Percentiles rank a stretch among this genome's conserved stretches.
Conservation (phyloP, 176 grass and related monocot genomes). For the Calamus simplicifolius region DNA sequence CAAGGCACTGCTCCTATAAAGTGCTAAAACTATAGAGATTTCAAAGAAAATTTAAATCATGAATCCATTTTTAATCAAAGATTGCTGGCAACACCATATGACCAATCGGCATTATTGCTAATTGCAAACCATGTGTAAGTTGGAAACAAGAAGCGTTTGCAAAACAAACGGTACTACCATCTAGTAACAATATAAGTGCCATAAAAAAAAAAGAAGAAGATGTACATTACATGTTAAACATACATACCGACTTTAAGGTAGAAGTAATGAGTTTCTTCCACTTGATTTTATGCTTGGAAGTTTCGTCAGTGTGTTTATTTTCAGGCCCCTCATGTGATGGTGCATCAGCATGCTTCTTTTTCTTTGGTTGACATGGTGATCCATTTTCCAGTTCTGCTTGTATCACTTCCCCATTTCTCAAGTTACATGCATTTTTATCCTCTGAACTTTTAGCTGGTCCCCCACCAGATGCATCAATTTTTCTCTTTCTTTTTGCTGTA, state of each 20-base stretch:
- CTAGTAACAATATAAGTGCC: neutral
- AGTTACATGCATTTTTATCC: slow-evolving; percentile 6
- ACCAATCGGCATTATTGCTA: no score
- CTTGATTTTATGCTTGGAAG: slow-evolving; percentile 49
- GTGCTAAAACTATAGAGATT: no score
- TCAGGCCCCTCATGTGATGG: neutral
- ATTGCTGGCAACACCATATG: no score
- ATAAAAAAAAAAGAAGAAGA: no score
- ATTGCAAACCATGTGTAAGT: no score
- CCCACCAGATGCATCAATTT: slow-evolving; percentile 20
- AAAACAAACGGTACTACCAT: neutral
- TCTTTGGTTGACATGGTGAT: slow-evolving; percentile 27
- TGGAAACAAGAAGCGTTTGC: no score
- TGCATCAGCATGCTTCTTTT: slow-evolving; percentile 26
- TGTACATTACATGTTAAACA: neutral
- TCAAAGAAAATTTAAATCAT: no score
- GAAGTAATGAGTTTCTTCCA: slow-evolving; percentile 90
- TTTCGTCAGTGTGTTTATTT: slow-evolving; percentile 16
- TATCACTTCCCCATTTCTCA: slow-evolving; percentile 28
- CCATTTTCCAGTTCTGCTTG: slow-evolving; percentile 29
- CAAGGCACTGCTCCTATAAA: no score
- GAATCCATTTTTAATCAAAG: no score
- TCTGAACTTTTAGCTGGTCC: slow-evolving; percentile 21
- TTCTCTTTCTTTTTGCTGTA: slow-evolving; percentile 61
- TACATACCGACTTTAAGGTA: slow-evolving; percentile 44